These are phyloP conservation scores for Neurospora pannonica DNA, from an alignment of 495 filamentous ascomycete genomes.

Conservation along the genomic window DNA sequence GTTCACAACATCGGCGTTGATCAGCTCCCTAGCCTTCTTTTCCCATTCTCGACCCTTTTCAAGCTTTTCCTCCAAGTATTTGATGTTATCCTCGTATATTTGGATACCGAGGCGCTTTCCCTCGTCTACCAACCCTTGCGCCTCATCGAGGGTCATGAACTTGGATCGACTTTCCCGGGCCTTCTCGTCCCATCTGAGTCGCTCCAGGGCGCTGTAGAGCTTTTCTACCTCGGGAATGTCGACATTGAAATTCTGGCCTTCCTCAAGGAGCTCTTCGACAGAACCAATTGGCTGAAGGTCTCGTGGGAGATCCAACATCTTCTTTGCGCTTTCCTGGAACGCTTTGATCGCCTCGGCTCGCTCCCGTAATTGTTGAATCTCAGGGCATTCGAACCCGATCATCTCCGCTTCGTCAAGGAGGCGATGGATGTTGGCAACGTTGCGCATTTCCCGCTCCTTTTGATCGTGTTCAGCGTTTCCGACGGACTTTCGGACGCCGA, in stretches of 20 bases:
- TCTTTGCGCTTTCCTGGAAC: slow-evolving; percentile 71
- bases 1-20: slow-evolving; percentile 79
- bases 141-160: slow-evolving; percentile 63
- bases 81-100: slow-evolving; percentile 65
- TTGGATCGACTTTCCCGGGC: slow-evolving; percentile 53
- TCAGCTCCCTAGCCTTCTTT: slow-evolving; percentile 84
- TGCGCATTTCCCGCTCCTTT: slow-evolving; percentile 86
- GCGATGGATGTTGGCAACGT: slow-evolving; percentile 79
- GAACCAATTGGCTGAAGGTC: slow-evolving; percentile 51
- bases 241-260: slow-evolving; percentile 81
- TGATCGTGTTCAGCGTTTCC: slow-evolving; percentile 59
- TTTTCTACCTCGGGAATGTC: slow-evolving; percentile 88
- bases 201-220: slow-evolving; percentile 68
- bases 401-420: slow-evolving; percentile 77
- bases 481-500: slow-evolving; percentile 50
- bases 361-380: slow-evolving; percentile 80
- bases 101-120: slow-evolving; percentile 68
- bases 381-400: slow-evolving; percentile 88
- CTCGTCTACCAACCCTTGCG: slow-evolving; percentile 64
- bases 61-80: slow-evolving; percentile 64
- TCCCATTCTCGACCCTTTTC: slow-evolving; percentile 80
- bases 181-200: slow-evolving; percentile 82
- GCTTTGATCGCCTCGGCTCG: slow-evolving; percentile 77
- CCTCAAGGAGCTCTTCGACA: slow-evolving; percentile 83
- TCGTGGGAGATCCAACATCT: slow-evolving; percentile 48